These are phyloP conservation scores for Gossypium bickii DNA, from an alignment of 345 rosid genomes.

Conservation along the genomic window DNA sequence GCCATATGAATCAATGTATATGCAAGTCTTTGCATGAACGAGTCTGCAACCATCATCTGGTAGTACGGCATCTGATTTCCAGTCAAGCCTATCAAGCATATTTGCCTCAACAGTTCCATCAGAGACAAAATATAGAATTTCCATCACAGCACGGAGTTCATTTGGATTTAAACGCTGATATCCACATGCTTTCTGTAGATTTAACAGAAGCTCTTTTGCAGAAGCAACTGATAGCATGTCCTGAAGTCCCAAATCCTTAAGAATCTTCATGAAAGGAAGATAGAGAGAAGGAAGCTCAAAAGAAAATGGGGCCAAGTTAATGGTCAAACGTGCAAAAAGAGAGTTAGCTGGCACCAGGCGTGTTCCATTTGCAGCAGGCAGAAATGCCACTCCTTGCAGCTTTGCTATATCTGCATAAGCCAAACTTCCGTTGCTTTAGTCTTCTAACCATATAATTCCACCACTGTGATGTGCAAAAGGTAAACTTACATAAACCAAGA, in stretches of 20 bases:
- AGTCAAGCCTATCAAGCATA: constrained; percentile 21
- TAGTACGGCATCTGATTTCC: constrained; percentile 63
- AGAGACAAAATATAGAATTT: constrained; percentile 64
- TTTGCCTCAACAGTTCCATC: constrained; percentile 38
- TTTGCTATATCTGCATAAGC: constrained; percentile 47
- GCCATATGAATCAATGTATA: constrained; percentile 75
- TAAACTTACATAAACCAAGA: neutral
- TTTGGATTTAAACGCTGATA: constrained; percentile 88
- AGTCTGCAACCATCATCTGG: constrained; percentile 96
- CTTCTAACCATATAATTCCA: neutral
- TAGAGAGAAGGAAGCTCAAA: constrained; percentile 78
- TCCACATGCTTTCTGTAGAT: constrained; percentile 75
- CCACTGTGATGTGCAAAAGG: neutral
- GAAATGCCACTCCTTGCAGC: constrained; percentile 72
- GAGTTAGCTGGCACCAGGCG: constrained; percentile 71
- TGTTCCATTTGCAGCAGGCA: constrained; percentile 94
- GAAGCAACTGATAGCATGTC: constrained; percentile 64
- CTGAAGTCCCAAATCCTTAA: constrained; percentile 84
- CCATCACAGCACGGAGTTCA: constrained; percentile 93
- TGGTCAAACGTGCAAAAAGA: constrained; percentile 69
- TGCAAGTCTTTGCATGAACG: constrained; percentile 70
- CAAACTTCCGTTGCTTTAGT: neutral
- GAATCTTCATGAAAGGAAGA: constrained; percentile 75
- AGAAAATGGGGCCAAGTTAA: constrained; percentile 87
- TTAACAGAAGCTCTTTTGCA: constrained; percentile 65